Conservation (phyloP, 805 yeast genomes). For the Clavispora fructus region DNA sequence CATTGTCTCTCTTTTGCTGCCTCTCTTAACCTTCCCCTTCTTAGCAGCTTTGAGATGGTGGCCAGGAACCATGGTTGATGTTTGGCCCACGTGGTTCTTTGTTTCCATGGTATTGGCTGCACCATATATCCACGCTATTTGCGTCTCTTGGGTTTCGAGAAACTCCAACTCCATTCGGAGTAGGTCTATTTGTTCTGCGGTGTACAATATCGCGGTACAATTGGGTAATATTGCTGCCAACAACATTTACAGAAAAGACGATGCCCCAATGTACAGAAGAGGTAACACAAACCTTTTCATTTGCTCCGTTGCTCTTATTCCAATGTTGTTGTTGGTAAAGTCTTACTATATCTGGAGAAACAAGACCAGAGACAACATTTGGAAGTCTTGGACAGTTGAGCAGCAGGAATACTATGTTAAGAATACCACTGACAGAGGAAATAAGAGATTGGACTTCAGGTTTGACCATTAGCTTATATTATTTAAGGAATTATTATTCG, state of each 20-base stretch:
- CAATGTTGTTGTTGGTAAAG: constrained; percentile 22
- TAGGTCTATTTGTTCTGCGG: constrained; percentile 60
- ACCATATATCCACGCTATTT: constrained; percentile 50
- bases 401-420: constrained; percentile 45
- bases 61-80: constrained; percentile 33
- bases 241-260: constrained; percentile 53
- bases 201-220: constrained; percentile 63
- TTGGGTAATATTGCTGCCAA: constrained; percentile 49
- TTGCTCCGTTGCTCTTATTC: constrained; percentile 24
- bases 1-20: constrained; percentile 12
- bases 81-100: constrained; percentile 41
- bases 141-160: constrained; percentile 56
- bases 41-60: constrained; percentile 34
- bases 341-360: constrained; percentile 40
- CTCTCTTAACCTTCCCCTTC: constrained; percentile 26
- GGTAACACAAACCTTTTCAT: constrained; percentile 44
- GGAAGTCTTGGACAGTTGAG: constrained; percentile 48
- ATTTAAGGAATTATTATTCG: neutral
- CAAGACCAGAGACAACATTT: constrained; percentile 37
- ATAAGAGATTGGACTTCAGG: constrained; percentile 49
- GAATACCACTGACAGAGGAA: constrained; percentile 49
- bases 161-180: constrained; percentile 60
- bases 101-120: constrained; percentile 36
- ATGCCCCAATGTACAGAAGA: constrained; percentile 52
- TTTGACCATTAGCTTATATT: constrained; percentile 21